Conservation (phyloP, 1,284 basidiomycete genomes). For the Tremellales sp. region DNA sequence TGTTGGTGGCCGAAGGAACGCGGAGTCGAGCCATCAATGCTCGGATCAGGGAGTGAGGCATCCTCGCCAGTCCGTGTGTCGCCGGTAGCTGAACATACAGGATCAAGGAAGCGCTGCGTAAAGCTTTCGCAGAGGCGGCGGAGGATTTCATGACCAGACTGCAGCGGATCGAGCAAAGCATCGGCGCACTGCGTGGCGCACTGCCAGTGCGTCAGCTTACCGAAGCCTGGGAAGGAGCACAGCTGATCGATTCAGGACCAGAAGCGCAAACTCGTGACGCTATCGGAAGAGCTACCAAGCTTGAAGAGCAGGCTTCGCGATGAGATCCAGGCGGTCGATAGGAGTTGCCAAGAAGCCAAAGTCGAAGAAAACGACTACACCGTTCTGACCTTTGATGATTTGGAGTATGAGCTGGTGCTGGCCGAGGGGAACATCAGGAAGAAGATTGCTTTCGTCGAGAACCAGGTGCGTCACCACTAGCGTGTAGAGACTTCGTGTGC, state of each 20-base stretch:
- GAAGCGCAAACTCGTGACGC: constrained; percentile 27
- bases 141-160: constrained; percentile 76
- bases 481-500: not conserved
- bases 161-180: constrained; percentile 66
- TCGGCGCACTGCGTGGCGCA: constrained; percentile 71
- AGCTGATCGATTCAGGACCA: constrained; percentile 31
- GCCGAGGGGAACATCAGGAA: constrained; percentile 75
- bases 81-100: constrained; percentile 49
- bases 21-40: constrained; percentile 83
- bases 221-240: not conserved
- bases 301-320: constrained; percentile 24
- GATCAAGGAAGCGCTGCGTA: constrained; percentile 82
- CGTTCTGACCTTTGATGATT: constrained; percentile 81
- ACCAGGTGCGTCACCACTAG: constrained; percentile 61
- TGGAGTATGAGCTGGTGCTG: constrained; percentile 83
- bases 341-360: constrained; percentile 80
- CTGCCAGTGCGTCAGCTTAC: constrained; percentile 58
- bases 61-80: not conserved
- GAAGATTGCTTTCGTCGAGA: constrained; percentile 92
- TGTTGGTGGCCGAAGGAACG: constrained; percentile 70
- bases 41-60: constrained; percentile 75
- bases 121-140: constrained; percentile 75
- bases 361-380: constrained; percentile 98
- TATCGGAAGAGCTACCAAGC: constrained; percentile 26
- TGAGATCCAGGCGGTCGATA: constrained; percentile 53